These are phyloP conservation scores for Rugosomyces carneus DNA, from an alignment of 1,284 basidiomycete species.

Conservation along the genomic window DNA sequence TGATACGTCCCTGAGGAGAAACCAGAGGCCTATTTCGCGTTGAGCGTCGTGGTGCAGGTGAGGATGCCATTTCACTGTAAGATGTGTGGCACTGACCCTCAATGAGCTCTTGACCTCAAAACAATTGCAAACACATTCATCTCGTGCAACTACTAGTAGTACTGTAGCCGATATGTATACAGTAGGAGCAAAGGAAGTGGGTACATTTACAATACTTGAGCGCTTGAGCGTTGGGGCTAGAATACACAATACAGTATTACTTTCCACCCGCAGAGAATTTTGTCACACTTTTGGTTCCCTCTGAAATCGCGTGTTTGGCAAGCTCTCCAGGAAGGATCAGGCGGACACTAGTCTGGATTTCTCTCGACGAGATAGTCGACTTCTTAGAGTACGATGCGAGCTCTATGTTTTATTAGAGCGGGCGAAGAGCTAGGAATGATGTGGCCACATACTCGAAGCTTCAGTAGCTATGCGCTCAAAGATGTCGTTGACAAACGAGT, in stretches of 20 bases:
- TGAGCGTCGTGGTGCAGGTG: conserved; percentile 44
- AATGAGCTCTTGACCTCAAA: no score
- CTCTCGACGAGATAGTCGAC: conserved; percentile 89
- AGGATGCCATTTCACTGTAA: conserved; percentile 41
- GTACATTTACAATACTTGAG: no score
- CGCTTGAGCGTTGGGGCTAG: no score
- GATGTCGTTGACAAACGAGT: conserved; percentile 91
- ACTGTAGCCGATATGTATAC: no score
- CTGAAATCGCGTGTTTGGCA: conserved; percentile 75
- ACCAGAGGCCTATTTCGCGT: conserved; percentile 34
- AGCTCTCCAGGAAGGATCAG: conserved; percentile 87
- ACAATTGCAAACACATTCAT: conserved; percentile 6
- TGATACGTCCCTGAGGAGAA: conserved; percentile 33
- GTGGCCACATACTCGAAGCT: conserved; percentile 61
- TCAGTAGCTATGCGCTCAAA: conserved; percentile 91
- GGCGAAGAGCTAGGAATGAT: neutral
- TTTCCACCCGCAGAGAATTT: conserved; percentile 65
- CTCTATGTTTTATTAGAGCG: conserved; percentile 59
- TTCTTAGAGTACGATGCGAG: conserved; percentile 84
- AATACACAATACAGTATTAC: conserved; percentile 21
- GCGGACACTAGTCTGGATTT: conserved; percentile 88
- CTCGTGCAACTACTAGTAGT: no score
- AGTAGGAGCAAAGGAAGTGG: no score
- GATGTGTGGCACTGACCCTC: no score
- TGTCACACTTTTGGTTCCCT: conserved; percentile 60